Conservation (phyloP, 371 early-diverging fungal genomes). For the Parasitella parasitica region DNA sequence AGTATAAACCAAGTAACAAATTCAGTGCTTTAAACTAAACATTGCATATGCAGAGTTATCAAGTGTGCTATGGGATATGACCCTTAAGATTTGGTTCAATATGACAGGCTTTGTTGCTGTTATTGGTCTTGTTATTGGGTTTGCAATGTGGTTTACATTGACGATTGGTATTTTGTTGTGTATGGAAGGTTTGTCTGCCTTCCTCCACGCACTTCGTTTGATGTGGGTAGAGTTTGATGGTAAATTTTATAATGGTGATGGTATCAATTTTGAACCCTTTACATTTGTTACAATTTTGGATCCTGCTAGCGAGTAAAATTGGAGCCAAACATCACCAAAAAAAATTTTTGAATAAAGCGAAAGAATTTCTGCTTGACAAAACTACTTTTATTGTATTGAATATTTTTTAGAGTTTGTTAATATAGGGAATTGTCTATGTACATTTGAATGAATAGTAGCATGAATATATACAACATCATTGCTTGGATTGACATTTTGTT, state of each 20-base stretch:
- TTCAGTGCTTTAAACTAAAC: neutral
- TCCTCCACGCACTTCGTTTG: constrained; percentile 96
- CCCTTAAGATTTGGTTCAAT: constrained; percentile 69
- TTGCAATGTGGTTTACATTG: constrained; percentile 79
- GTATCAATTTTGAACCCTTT: constrained; percentile 46
- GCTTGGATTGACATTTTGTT: neutral
- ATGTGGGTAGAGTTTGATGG: constrained; percentile 99
- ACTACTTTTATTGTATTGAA: too few species aligned
- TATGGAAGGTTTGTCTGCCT: constrained; percentile 99
- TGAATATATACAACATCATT: neutral
- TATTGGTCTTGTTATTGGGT: constrained; percentile 72
- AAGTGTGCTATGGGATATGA: constrained; percentile 97
- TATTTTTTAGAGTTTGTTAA: too few species aligned
- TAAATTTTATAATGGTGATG: constrained; percentile 89
- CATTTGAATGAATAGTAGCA: neutral
- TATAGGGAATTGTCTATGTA: too few species aligned
- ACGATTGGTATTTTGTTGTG: constrained; percentile 90
- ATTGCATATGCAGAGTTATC: constrained; percentile 74
- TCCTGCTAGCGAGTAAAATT: neutral
- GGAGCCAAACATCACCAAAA: too few species aligned
- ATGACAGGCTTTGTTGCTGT: constrained; percentile 55
- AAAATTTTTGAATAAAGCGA: too few species aligned
- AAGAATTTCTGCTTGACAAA: too few species aligned
- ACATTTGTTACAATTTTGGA: constrained; percentile 23
- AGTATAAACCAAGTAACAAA: constrained; percentile 7